Conservation (phyloP, 495 filamentous ascomycete species). For the Penicillium dipodomyicola region DNA sequence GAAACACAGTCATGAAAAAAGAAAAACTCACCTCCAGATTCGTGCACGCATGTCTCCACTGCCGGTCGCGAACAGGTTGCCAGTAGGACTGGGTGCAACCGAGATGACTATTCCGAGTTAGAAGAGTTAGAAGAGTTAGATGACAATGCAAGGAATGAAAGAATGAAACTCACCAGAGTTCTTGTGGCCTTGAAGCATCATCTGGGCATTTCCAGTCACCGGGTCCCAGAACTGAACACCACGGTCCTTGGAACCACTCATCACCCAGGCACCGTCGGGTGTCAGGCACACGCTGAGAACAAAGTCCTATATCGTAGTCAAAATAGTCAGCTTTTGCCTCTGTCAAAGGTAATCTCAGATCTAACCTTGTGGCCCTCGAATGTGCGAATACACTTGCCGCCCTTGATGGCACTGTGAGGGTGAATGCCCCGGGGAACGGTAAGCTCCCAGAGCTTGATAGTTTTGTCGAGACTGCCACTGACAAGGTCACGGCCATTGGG, state of each 20-base stretch:
- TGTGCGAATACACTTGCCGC: constrained; percentile 79
- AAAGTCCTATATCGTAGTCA: constrained; percentile 65
- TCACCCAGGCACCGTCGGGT: constrained; percentile 83
- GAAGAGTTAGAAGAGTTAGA: neutral
- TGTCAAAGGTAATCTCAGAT: constrained; percentile 11
- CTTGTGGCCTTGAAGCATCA: constrained; percentile 93
- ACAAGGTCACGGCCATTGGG: constrained; percentile 85
- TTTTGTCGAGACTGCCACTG: constrained; percentile 87
- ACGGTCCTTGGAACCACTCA: constrained; percentile 87
- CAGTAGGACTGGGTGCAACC: constrained; percentile 79
- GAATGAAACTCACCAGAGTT: constrained; percentile 62
- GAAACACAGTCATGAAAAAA: constrained; percentile 8
- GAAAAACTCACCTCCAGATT: constrained; percentile 71
- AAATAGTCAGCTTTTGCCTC: constrained; percentile 11
- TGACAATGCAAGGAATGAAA: constrained; percentile 10
- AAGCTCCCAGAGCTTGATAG: constrained; percentile 94
- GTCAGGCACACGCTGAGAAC: constrained; percentile 86
- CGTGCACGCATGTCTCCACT: constrained; percentile 88
- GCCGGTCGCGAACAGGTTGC: constrained; percentile 79
- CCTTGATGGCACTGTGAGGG: constrained; percentile 61
- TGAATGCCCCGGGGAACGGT: constrained; percentile 63
- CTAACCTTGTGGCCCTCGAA: constrained; percentile 89
- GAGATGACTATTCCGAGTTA: constrained; percentile 63
- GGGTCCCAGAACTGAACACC: constrained; percentile 95
- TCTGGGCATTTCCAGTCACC: constrained; percentile 77